phyloP scores from a whole-genome alignment of 306 rosid genomes.

The Vicia villosa region DNA sequence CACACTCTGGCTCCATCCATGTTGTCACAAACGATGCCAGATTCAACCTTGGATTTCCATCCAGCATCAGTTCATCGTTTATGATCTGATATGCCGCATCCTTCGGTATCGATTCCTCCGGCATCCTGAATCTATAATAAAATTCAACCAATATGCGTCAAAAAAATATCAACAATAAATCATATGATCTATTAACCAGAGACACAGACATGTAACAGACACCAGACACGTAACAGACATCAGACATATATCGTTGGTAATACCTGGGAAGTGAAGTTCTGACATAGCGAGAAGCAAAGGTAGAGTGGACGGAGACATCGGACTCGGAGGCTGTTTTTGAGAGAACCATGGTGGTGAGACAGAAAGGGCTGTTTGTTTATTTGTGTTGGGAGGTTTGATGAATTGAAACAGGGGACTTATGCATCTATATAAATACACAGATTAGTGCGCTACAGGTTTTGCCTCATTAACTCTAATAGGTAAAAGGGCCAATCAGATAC shows the following conservation, averaged over 20 bases:
- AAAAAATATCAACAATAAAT: too few species aligned
- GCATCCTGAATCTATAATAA: conserved; percentile 43
- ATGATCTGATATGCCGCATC: conserved; percentile 57
- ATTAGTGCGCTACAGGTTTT: neutral
- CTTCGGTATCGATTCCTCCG: conserved; percentile 53
- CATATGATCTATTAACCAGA: too few species aligned
- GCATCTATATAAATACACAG: neutral
- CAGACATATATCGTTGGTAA: neutral
- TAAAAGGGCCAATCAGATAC: neutral
- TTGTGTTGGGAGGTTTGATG: neutral
- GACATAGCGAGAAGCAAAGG: conserved; percentile 90
- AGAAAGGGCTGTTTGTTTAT: neutral
- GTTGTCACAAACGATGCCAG: conserved; percentile 55
- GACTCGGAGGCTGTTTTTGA: conserved; percentile 61
- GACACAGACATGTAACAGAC: too few species aligned
- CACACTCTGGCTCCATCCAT: conserved; percentile 79
- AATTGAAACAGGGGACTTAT: neutral
- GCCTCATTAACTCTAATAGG: too few species aligned
- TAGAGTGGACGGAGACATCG: conserved; percentile 77
- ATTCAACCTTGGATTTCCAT: conserved; percentile 51
- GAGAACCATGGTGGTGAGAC: conserved; percentile 64
- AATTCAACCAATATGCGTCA: neutral
- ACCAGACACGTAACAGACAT: too few species aligned
- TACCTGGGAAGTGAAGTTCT: conserved; percentile 82
- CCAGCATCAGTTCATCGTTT: conserved; percentile 55